Percentiles rank a stretch among this genome's conserved stretches.
phyloP scores from a whole-genome alignment of 805 yeast genomes.

The Candida hungchunana region DNA sequence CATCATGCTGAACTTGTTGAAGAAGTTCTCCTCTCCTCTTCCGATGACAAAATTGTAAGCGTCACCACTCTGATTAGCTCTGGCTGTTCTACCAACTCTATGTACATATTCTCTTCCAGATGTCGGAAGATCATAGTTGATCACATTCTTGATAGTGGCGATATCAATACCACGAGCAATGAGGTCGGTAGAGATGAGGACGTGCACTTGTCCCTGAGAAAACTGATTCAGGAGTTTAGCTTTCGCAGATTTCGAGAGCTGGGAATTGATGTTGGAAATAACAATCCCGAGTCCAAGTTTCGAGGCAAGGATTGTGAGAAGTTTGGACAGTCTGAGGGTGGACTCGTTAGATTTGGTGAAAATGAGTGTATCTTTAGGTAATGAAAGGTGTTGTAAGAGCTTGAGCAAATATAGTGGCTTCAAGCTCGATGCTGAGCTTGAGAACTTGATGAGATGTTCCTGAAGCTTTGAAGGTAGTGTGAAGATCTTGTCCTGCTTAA shows the following conservation, averaged over 20 bases:
- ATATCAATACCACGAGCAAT: slow-evolving; percentile 96
- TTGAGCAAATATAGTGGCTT: slow-evolving; percentile 75
- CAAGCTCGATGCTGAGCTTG: slow-evolving; percentile 38
- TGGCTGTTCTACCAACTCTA: slow-evolving; percentile 94
- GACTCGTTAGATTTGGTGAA: slow-evolving; percentile 83
- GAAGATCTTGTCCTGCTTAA: slow-evolving; percentile 50
- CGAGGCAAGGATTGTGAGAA: slow-evolving; percentile 43
- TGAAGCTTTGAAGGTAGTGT: slow-evolving; percentile 51
- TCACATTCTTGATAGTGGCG: slow-evolving; percentile 60
- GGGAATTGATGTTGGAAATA: slow-evolving; percentile 53
- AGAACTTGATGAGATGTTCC: slow-evolving; percentile 37
- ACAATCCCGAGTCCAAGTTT: slow-evolving; percentile 17
- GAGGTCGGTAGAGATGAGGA: slow-evolving; percentile 80
- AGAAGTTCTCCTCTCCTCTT: slow-evolving; percentile 65
- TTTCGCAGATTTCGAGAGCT: slow-evolving; percentile 50
- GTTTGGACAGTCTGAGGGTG: slow-evolving; percentile 69
- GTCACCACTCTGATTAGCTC: slow-evolving; percentile 77
- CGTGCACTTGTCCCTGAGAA: slow-evolving; percentile 43
- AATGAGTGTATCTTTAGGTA: slow-evolving; percentile 44
- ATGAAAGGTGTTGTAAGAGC: slow-evolving; percentile 36
- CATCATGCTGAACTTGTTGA: slow-evolving; percentile 50
- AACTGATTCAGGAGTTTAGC: slow-evolving; percentile 57
- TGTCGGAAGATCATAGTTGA: slow-evolving; percentile 88
- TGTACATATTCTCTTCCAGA: slow-evolving; percentile 92
- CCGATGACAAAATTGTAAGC: slow-evolving; percentile 76